These are phyloP conservation scores for Mycena epipterygia DNA, from an alignment of 768 basidiomycete genomes.

Conservation along the genomic window DNA sequence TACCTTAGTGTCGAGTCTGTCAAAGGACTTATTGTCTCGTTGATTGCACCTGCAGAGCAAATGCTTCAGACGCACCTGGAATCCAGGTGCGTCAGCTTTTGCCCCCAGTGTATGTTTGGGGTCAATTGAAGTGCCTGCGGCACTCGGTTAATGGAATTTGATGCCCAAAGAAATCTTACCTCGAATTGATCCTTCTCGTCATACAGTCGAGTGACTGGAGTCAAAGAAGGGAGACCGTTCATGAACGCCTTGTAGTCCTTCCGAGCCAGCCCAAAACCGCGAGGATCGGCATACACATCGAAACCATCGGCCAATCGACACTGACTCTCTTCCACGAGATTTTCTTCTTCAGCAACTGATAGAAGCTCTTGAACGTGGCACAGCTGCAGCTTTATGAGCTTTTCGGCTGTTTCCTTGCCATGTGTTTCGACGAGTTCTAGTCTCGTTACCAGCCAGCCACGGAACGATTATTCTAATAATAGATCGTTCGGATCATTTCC, in stretches of 20 bases:
- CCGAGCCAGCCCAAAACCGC: background rate
- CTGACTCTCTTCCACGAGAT: conserved; percentile 52
- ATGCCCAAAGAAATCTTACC: background rate
- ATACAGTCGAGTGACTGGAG: background rate
- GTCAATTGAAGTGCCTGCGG: background rate
- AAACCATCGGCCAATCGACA: conserved; percentile 58
- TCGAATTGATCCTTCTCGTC: background rate
- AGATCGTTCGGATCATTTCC: too few relatives aligned
- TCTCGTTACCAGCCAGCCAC: too few relatives aligned
- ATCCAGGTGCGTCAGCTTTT: too few relatives aligned
- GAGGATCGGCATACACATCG: conserved; percentile 46
- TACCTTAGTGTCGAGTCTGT: too few relatives aligned
- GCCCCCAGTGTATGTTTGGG: too few relatives aligned
- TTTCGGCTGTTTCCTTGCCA: conserved; percentile 51
- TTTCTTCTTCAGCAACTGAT: conserved; percentile 52
- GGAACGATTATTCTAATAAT: too few relatives aligned
- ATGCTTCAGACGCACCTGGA: too few relatives aligned
- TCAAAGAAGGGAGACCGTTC: background rate
- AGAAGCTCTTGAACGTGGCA: conserved; percentile 55
- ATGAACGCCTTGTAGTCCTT: background rate
- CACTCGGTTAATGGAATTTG: too few relatives aligned
- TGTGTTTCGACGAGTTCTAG: conserved; percentile 47
- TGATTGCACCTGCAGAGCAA: too few relatives aligned
- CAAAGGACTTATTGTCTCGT: too few relatives aligned
- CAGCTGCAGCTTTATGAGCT: conserved; percentile 55